A percentile compares a stretch with the other conserved stretches of the same genome.
Evolutionary conservation across 2,329 filamentous ascomycete genomes (phyloP).

Genomic region (Tympanopsis confertula): DNA sequence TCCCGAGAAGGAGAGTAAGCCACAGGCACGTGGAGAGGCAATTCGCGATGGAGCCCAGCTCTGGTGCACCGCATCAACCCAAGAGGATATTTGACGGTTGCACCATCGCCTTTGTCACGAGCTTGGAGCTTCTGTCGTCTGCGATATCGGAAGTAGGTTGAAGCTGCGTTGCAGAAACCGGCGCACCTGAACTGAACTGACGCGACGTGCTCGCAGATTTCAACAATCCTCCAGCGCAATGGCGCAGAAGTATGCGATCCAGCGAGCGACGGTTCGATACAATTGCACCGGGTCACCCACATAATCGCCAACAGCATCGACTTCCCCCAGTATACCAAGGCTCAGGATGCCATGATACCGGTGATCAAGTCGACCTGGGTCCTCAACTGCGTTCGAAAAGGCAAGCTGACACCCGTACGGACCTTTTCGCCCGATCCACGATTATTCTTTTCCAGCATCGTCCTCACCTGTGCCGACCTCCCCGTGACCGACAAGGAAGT

Average conservation of each 20-base stretch:
- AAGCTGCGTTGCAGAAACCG: too few species aligned
- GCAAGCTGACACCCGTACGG: constrained; percentile 64
- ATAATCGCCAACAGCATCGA: constrained; percentile 67
- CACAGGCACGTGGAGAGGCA: too few species aligned
- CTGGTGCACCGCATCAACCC: too few species aligned
- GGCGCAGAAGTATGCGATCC: constrained; percentile 36
- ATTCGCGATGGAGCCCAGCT: neutral
- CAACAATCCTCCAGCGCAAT: constrained; percentile 11
- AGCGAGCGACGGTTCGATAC: constrained; percentile 33
- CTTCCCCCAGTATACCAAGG: constrained; percentile 71
- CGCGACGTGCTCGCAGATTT: neutral
- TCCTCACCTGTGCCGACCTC: constrained; percentile 72
- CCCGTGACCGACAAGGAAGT: constrained; percentile 81
- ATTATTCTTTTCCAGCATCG: constrained; percentile 78
- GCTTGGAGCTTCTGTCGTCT: neutral
- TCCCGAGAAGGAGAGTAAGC: too few species aligned
- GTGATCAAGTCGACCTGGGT: constrained; percentile 80
- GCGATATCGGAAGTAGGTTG: neutral
- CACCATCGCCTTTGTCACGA: neutral
- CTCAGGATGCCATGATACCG: constrained; percentile 67
- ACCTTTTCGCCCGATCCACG: constrained; percentile 84
- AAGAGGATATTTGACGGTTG: neutral
- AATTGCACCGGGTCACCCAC: constrained; percentile 37
- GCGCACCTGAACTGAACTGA: neutral
- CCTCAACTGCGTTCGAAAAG: constrained; percentile 53